Base-by-base conservation (phyloP, 495 filamentous ascomycete genomes). In the Paragyromitra xinjiangensis region DNA sequence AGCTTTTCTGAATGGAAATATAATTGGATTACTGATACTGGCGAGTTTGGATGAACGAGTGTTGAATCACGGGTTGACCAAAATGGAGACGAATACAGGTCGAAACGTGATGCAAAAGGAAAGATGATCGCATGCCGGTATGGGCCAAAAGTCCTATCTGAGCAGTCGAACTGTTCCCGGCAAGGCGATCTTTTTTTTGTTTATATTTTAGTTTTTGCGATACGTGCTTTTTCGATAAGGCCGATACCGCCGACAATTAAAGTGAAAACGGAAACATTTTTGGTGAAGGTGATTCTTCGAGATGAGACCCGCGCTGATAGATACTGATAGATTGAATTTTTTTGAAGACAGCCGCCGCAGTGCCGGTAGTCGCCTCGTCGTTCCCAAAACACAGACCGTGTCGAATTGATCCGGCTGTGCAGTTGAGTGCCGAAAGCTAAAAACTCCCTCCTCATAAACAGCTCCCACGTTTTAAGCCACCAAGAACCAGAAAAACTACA, bases 351-450 rank as follows among this genome's bases (percentile, higher is more conserved):
- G 69, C 74, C 74, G 74, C 74, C 69, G 74, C 74, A 77, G 50
- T 77, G 74, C 74, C 70, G 74, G 62, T 77, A 77, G 74, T 77
- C 69, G 74, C 74, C 69, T 73, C 73, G 73, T 76, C 53, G 73
- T 73, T 51, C 59, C 59, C 73, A 71, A 77, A 56, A 73, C 74
- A 77, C 74, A 77, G 59, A 77, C 69, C 74, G 61, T 22, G 70
- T 77, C 53, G 74, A 73, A 59, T 59, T 73, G 74, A 77, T 77
- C 74, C 74, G 69, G 74, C 74, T 67, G 61, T 73, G 74, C 68
- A 72, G 74, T 77, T 73, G 71, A 74, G 74, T 73, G 74, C 74
- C 74, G 74, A 77, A 77, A 77, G 34, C 74, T 77, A 77, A 77
- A 34, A 77, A 73, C 45, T 64, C 50, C 67, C 39, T 77, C 74